phyloP scores from a whole-genome alignment of 768 basidiomycete genomes.

The Mycena sanguinolenta region DNA sequence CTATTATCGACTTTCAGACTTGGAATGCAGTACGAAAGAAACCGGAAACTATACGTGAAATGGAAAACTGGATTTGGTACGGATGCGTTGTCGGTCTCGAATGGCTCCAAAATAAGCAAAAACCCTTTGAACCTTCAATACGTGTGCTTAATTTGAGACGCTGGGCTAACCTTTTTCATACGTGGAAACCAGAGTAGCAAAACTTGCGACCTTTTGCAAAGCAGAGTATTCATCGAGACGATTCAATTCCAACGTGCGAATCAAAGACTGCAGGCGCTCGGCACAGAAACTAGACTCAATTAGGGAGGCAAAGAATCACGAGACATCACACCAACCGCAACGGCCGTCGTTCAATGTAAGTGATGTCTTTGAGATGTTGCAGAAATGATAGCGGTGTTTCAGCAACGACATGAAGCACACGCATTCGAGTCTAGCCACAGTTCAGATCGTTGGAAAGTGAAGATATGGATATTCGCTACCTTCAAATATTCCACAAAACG shows the following conservation, averaged over 20 bases:
- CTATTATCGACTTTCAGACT: constrained; percentile 54
- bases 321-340: constrained; percentile 72
- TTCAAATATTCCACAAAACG: constrained; percentile 99
- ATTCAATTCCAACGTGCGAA: constrained; percentile 90
- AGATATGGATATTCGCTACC: constrained; percentile 55
- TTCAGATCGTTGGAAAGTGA: constrained; percentile 21
- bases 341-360: constrained; percentile 95
- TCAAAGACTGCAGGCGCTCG: constrained; percentile 93
- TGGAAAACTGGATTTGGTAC: constrained; percentile 99
- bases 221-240: constrained; percentile 93
- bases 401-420: constrained; percentile 98
- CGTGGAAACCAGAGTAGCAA: constrained; percentile 96
- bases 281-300: constrained; percentile 85
- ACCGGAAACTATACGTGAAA: constrained; percentile 76
- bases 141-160: background rate
- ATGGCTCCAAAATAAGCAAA: constrained; percentile 95
- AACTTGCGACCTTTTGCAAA: constrained; percentile 94
- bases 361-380: constrained; percentile 98
- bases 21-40: background rate
- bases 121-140: constrained; percentile 73
- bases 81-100: constrained; percentile 98
- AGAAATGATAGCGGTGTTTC: constrained; percentile 97
- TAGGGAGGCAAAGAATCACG: constrained; percentile 14
- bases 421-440: constrained; percentile 88
- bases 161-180: constrained; percentile 88